A percentile compares a stretch with the other conserved stretches of the same genome.
Evolutionary conservation across 2,329 filamentous ascomycete species (phyloP).

Genomic region (Paracorniculantispora psalliotae): DNA sequence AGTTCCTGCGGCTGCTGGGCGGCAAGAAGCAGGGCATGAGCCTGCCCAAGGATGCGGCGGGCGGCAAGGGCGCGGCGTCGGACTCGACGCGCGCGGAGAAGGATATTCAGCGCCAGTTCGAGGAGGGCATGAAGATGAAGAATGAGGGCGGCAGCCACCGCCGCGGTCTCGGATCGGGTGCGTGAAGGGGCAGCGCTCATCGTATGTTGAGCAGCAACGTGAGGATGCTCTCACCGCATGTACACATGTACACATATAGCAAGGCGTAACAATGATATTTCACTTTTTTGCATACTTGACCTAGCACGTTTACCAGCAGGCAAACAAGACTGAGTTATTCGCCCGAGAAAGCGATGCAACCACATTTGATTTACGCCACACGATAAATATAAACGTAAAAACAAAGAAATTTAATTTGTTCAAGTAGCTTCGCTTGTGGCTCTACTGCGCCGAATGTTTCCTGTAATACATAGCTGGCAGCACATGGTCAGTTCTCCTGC

Average conservation of each 20-base stretch:
- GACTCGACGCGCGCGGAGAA: constrained; percentile 40
- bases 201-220: not conserved
- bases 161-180: constrained; percentile 44
- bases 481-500: not conserved
- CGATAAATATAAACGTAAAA: too few species aligned
- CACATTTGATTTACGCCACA: too few species aligned
- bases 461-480: not conserved
- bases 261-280: not conserved
- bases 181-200: constrained; percentile 29
- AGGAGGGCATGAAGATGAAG: constrained; percentile 53
- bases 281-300: not conserved
- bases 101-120: constrained; percentile 54
- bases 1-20: constrained; percentile 50
- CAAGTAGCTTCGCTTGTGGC: not conserved
- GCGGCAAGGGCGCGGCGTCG: constrained; percentile 22
- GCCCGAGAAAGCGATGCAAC: not conserved
- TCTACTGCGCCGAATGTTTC: not conserved
- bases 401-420: constrained; percentile 10
- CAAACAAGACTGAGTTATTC: too few species aligned
- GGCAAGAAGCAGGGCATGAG: constrained; percentile 12
- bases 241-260: constrained; percentile 6
- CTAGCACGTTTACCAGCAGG: not conserved
- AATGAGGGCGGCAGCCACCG: constrained; percentile 44
- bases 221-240: too few species aligned
- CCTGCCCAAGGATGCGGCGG: not conserved